Base-by-base conservation (phyloP, 176 grass and related monocot genomes). In the sorghum (Sorghum bicolor) region DNA sequence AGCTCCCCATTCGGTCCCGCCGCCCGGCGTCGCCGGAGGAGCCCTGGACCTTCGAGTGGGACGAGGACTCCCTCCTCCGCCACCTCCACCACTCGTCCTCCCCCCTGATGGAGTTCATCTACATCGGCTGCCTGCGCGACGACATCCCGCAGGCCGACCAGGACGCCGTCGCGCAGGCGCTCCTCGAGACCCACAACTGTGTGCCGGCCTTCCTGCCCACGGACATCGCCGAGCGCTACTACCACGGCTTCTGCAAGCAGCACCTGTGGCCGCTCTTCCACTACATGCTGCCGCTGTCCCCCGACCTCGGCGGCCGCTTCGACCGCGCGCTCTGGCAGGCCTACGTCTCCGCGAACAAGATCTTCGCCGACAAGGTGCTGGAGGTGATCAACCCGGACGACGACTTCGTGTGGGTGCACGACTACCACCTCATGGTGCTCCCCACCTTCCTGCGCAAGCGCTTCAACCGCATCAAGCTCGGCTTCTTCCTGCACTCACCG, bases 201-300 rank as follows among this genome's bases (percentile, higher is more conserved):
- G 93, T 98, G 8, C 92, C 93, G 79, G 93, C 91, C 0, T 98
- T 98, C 85, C 67, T 98, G 28, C 85, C 90, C 0, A 31, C 76
- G 1, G 95, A 98, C 38, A 83, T 93, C 87, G 76, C 92, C 38
- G 79, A 79, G 31, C 82, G 91, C 45, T 98, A 88, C 83, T 98
- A 98, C 86, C 92, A 95, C 48, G 95, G 95, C 67, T 98, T 98
- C 91, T 98, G 95, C 88, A 98, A 98, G 87, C 95, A 98, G 88
- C 88, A 98, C n/a, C 82, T 98, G 13, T 98, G 95, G 95, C 92
- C 95, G 22, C 92, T 98, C 39, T 98, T 98, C 87, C 95, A 98
- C 84, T 98, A 98, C 82, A 98, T 95, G 95, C 87, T 98, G 24
- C 95, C 95, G 31, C 87, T 98, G 12, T 95, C 95, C 39, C 95